Evolutionary conservation across 176 grass and related monocot species (phyloP).

Genomic region (Phoenix roebelenii): DNA sequence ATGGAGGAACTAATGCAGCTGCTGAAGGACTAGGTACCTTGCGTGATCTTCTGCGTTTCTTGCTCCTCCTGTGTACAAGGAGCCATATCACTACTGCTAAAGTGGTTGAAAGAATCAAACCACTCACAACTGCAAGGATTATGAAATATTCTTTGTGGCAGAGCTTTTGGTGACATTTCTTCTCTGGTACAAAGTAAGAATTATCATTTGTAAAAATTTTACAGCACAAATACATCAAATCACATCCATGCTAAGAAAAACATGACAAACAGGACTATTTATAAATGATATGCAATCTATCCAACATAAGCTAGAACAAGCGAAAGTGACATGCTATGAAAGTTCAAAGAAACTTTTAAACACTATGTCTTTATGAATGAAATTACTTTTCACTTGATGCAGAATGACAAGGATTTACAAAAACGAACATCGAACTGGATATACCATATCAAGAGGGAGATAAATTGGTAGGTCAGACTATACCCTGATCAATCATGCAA

Average conservation of each 20-base stretch:
- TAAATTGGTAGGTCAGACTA: conserved; percentile 4
- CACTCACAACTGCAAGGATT: conserved; percentile 60
- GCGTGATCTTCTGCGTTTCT: conserved; percentile 78
- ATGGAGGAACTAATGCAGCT: conserved; percentile 59
- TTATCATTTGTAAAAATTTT: too few relatives aligned
- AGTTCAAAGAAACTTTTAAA: not conserved
- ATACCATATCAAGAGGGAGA: not conserved
- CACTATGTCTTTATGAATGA: too few relatives aligned
- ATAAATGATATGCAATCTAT: too few relatives aligned
- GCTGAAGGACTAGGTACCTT: conserved; percentile 54
- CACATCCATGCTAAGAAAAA: not conserved
- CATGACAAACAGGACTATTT: too few relatives aligned
- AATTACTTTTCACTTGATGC: too few relatives aligned
- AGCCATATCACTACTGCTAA: conserved; percentile 75
- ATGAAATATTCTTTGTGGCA: conserved; percentile 71
- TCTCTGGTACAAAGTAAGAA: conserved; percentile 17
- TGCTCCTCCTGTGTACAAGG: conserved; percentile 72
- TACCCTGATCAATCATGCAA: conserved; percentile 67
- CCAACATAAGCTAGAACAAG: too few relatives aligned
- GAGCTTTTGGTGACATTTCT: conserved; percentile 48
- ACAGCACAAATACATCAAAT: conserved; percentile 1
- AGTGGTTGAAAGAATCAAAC: conserved; percentile 72
- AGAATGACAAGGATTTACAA: too few relatives aligned
- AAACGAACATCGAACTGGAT: too few relatives aligned
- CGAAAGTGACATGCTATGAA: not conserved